phyloP scores from a whole-genome alignment of 2,329 filamentous ascomycete species.

The Capronia epimyces region DNA sequence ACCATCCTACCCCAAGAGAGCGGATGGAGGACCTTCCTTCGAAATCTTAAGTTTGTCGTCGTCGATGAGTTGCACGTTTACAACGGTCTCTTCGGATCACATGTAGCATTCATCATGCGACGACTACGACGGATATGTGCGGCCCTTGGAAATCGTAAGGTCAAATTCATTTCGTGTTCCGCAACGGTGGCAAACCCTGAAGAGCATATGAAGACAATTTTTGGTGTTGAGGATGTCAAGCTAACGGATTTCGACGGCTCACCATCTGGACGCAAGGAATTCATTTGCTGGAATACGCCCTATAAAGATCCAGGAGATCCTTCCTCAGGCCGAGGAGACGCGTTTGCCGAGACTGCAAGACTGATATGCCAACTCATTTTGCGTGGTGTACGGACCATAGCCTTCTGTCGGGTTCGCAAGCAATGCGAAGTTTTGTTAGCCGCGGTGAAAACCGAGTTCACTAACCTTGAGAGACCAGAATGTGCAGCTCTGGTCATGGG shows the following conservation, averaged over 20 bases:
- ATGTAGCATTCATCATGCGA: conserved; percentile 92
- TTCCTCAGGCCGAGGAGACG: conserved; percentile 76
- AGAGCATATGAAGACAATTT: conserved; percentile 89
- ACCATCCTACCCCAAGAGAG: conserved; percentile 90
- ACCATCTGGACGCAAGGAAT: conserved; percentile 87
- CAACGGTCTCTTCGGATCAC: conserved; percentile 88
- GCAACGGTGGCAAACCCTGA: conserved; percentile 91
- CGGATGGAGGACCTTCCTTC: conserved; percentile 79
- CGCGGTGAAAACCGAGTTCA: conserved; percentile 72
- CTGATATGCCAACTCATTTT: conserved; percentile 87
- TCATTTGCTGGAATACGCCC: conserved; percentile 96
- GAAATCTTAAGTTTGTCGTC: conserved; percentile 85
- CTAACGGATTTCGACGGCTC: conserved; percentile 89
- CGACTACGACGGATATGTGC: conserved; percentile 81
- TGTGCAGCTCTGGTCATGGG: conserved; percentile 81
- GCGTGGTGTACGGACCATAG: conserved; percentile 83
- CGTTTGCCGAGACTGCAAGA: conserved; percentile 77
- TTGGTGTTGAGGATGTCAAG: conserved; percentile 74
- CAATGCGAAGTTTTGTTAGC: conserved; percentile 80
- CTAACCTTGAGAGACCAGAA: conserved; percentile 65
- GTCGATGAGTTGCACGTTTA: conserved; percentile 92
- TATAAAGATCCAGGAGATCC: conserved; percentile 85
- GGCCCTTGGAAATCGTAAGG: conserved; percentile 74
- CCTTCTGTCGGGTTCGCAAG: conserved; percentile 82
- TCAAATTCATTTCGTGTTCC: conserved; percentile 93